A percentile compares a stretch with the other conserved stretches of the same genome.
Evolutionary conservation across 345 rosid species (phyloP).

Genomic region (Gynandropsis gynandra): DNA sequence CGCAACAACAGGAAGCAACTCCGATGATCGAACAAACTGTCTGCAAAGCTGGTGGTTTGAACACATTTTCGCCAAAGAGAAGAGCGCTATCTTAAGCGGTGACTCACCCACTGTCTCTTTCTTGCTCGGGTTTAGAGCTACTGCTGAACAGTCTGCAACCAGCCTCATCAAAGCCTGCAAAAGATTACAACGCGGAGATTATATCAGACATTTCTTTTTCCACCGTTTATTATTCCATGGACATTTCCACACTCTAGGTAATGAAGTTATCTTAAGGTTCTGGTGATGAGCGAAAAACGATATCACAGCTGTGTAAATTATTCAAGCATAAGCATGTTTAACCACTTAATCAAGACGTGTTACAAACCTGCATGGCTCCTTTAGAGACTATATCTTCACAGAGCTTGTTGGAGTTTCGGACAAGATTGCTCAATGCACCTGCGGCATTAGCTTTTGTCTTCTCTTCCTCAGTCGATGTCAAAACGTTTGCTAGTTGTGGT

Average conservation of each 20-base stretch:
- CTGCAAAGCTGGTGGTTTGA: slow-evolving; percentile 63
- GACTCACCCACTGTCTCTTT: slow-evolving; percentile 69
- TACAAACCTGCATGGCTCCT: slow-evolving; percentile 89
- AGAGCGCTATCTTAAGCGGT: slow-evolving; percentile 80
- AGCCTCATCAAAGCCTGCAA: slow-evolving; percentile 70
- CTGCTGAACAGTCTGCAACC: slow-evolving; percentile 61
- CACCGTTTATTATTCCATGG: no score
- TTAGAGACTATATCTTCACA: slow-evolving; percentile 83
- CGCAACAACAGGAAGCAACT: slow-evolving; percentile 62
- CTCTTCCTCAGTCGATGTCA: slow-evolving; percentile 80
- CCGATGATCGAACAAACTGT: slow-evolving; percentile 61
- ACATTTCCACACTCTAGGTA: no score
- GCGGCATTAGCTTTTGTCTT: slow-evolving; percentile 98
- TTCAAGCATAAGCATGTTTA: no score
- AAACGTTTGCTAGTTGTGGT: slow-evolving; percentile 65
- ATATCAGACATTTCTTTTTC: no score
- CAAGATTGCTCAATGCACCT: slow-evolving; percentile 94
- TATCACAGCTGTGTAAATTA: no score
- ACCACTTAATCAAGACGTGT: not conserved
- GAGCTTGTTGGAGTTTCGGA: slow-evolving; percentile 82
- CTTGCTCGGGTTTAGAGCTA: slow-evolving; percentile 67
- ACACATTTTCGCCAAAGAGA: slow-evolving; percentile 94
- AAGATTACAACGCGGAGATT: not conserved
- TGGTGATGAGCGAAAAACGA: no score
- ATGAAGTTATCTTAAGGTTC: no score